phyloP scores from a whole-genome alignment of 352 stramenopile species.

The Phytophthora podocarpi region DNA sequence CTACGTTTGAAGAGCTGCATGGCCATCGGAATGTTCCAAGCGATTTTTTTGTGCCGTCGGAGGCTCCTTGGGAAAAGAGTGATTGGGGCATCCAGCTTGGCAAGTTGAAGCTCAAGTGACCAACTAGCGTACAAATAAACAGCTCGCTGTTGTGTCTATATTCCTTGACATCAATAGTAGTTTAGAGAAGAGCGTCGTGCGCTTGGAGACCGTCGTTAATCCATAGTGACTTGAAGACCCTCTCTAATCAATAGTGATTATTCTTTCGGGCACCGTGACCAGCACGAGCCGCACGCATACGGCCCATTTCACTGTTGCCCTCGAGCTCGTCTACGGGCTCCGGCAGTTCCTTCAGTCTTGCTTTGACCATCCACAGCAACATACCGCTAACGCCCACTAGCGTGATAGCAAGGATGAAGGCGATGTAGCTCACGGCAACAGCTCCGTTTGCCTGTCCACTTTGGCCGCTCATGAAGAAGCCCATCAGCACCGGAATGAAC shows the following conservation, averaged over 20 bases:
- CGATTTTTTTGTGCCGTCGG: constrained; percentile 17
- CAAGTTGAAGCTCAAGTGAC: constrained; percentile 15
- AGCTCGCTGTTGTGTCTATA: constrained; percentile 22
- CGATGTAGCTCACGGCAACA: constrained; percentile 78
- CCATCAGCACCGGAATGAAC: constrained; percentile 86
- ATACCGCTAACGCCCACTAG: constrained; percentile 71
- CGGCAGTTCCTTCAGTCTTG: constrained; percentile 58
- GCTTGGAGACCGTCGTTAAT: no score
- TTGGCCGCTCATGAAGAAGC: constrained; percentile 88
- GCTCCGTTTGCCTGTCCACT: constrained; percentile 76
- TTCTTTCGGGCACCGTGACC: constrained; percentile 23
- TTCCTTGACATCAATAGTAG: constrained; percentile 8
- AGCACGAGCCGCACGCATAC: constrained; percentile 33
- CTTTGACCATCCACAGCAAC: constrained; percentile 76
- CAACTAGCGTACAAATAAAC: no score
- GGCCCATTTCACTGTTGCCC: constrained; percentile 37
- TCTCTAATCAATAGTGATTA: constrained; percentile 28
- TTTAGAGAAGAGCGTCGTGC: no score
- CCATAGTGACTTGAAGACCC: background rate
- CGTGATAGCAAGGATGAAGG: constrained; percentile 74
- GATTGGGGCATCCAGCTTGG: constrained; percentile 21
- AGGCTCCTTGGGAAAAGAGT: constrained; percentile 9
- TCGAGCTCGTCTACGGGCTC: constrained; percentile 42
- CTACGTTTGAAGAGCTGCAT: constrained; percentile 17
- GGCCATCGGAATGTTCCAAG: constrained; percentile 10